Evolutionary conservation across 2,329 filamentous ascomycete genomes (phyloP), one percentile per base, ranked within the genome.

Genomic region (Shiraia bambusicola): DNA sequence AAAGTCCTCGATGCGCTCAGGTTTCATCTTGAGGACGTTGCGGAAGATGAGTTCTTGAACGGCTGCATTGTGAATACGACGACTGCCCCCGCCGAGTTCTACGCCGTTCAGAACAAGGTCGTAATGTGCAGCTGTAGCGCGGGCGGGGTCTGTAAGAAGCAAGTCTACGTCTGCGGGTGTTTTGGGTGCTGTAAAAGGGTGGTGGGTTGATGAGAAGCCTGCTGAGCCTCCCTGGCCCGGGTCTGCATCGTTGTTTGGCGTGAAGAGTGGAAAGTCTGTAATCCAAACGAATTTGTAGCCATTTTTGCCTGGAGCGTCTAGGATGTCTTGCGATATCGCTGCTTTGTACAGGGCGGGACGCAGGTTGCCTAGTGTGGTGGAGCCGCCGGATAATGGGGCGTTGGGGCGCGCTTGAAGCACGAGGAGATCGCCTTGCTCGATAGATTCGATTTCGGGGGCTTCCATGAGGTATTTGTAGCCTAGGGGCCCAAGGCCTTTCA

Each of bases 31-130:
- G 10, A 98, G 76, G 4, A 97, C 83, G 47, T 95, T 81, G 12
- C 84, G 79, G 75, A 98, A 83, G 47, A 98, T 77, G 52, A 87
- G 88, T 52, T 90, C 84, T 63, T 98, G 93, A 55, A 96, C 78
- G 1, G 80, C 76, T 0, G 88, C 84, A 30, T 86, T 79, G 69
- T 98, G 93, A 42, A 97, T 96, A 77, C 93, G 88, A 11, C 89
- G 82, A 66, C 88, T 95, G 25, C 93, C 94, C 9, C 93, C 93
- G 17, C 93, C 93, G 2, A 98, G 79, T 69, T 98, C 93, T 4
- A 95, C 82, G 3, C 93, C 93, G 64, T 98, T 98, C 56, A 97
- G 81, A 0, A 98, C 92, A 11, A 98, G 82, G 58, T 98, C 93
- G 70, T 96, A 98, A 64, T 95, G 91, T 58, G 95, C 92, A 3